Conservation (phyloP, 2,329 filamentous ascomycete species). For the Mollisia scopiformis region DNA sequence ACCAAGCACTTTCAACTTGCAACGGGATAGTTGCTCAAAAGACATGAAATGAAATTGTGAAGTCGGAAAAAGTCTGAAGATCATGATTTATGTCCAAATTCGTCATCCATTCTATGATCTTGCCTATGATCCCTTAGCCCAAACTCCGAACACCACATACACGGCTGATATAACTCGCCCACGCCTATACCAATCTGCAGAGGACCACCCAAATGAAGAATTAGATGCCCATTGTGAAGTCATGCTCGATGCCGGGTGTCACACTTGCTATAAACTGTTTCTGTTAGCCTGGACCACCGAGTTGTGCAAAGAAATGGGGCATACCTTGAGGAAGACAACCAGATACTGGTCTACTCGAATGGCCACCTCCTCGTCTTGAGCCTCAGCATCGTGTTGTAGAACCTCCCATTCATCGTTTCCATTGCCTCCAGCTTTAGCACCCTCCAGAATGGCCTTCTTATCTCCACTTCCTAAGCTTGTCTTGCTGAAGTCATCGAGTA, state of each 20-base stretch:
- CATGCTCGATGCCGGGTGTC: constrained; percentile 95
- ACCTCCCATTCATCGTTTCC: constrained; percentile 68
- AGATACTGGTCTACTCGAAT: constrained; percentile 89
- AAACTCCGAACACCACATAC: not conserved
- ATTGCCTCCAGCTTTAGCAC: constrained; percentile 52
- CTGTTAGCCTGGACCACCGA: constrained; percentile 16
- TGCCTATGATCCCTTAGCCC: not conserved
- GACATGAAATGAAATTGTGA: no score
- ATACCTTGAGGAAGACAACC: constrained; percentile 81
- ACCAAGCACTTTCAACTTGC: no score
- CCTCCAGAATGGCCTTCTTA: constrained; percentile 36
- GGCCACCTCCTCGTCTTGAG: constrained; percentile 72
- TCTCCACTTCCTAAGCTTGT: constrained; percentile 60
- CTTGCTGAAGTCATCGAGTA: constrained; percentile 79
- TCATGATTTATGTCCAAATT: not conserved
- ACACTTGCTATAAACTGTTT: constrained; percentile 83
- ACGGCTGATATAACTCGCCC: not conserved
- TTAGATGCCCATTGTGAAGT: constrained; percentile 94
- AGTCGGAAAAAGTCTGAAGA: no score
- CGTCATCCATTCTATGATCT: not conserved
- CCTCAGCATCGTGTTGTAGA: constrained; percentile 59
- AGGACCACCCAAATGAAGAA: not conserved
- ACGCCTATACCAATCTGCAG: not conserved
- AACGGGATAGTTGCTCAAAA: no score
- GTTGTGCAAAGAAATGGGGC: constrained; percentile 9